A percentile compares a stretch with the other conserved stretches of the same genome.
Evolutionary conservation across 192 early-diverging fungal genomes (phyloP).

Genomic region (Backusella morwellensis): DNA sequence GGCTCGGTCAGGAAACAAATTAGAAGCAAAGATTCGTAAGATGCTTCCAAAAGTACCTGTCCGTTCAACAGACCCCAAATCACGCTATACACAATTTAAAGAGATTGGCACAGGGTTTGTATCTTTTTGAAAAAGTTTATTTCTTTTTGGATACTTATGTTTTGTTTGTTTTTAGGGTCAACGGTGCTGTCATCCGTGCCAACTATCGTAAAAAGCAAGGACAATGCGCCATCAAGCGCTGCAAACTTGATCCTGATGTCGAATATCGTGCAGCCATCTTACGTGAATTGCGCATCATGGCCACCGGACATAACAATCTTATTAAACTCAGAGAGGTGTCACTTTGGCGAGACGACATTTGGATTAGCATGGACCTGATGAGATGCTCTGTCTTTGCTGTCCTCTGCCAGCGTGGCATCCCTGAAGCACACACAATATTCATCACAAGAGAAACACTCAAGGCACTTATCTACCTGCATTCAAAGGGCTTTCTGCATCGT

Average conservation of each 20-base stretch:
- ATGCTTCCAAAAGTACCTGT: conserved; percentile 25
- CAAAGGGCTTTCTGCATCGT: conserved; percentile 42
- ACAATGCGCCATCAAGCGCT: conserved; percentile 39
- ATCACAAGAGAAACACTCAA: conserved; percentile 38
- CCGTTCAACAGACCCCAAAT: conserved; percentile 17
- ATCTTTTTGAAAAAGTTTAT: not conserved
- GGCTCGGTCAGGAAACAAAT: conserved; percentile 34
- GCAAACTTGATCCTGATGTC: conserved; percentile 35
- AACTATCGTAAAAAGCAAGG: conserved; percentile 29
- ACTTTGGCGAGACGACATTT: conserved; percentile 37
- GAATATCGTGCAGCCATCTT: conserved; percentile 39
- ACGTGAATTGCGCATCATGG: conserved; percentile 39
- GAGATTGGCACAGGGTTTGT: conserved; percentile 33
- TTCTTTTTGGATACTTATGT: not conserved
- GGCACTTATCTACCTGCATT: conserved; percentile 41
- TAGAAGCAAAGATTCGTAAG: conserved; percentile 32
- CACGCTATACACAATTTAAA: conserved; percentile 31
- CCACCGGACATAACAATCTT: conserved; percentile 30
- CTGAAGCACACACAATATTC: conserved; percentile 39
- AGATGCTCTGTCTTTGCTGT: conserved; percentile 42
- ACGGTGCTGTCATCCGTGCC: conserved; percentile 39
- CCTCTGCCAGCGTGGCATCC: conserved; percentile 39
- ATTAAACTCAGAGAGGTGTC: conserved; percentile 37
- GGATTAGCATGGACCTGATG: conserved; percentile 44
- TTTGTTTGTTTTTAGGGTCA: conserved; percentile 21